phyloP scores from a whole-genome alignment of 768 basidiomycete genomes.

The Boletus rubroflammeus region DNA sequence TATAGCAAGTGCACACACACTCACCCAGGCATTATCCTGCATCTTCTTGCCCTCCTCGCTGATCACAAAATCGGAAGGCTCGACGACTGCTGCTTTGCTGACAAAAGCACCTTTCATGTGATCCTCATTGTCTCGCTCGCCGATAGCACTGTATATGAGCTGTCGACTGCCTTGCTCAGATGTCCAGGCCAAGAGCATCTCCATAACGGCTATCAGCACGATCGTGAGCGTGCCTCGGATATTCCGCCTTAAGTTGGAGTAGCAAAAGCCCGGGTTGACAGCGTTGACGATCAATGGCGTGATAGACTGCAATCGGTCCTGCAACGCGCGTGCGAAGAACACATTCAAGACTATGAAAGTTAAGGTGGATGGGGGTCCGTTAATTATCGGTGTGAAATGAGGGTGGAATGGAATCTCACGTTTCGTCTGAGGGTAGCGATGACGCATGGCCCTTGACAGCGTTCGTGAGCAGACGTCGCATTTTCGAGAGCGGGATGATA shows the following conservation, averaged over 20 bases:
- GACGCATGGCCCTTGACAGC: constrained; percentile 8
- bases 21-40: constrained; percentile 36
- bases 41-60: constrained; percentile 27
- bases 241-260: constrained; percentile 22
- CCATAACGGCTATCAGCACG: not conserved
- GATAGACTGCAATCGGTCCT: constrained; percentile 14
- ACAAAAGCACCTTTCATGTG: constrained; percentile 24
- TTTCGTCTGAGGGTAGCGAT: constrained; percentile 28
- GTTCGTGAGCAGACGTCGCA: not conserved
- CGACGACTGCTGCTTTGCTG: constrained; percentile 5
- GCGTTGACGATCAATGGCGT: constrained; percentile 25
- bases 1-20: constrained; percentile 6
- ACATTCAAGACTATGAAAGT: constrained; percentile 27
- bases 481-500: not conserved
- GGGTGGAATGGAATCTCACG: constrained; percentile 10
- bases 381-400: not conserved
- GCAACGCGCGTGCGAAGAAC: constrained; percentile 30
- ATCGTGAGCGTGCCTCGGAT: not conserved
- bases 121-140: constrained; percentile 19
- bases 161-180: constrained; percentile 35
- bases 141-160: constrained; percentile 32
- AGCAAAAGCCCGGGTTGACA: constrained; percentile 31
- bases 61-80: constrained; percentile 34
- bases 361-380: not conserved
- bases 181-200: constrained; percentile 16